phyloP scores from a whole-genome alignment of 192 early-diverging fungal species.

The Podila horticola region DNA sequence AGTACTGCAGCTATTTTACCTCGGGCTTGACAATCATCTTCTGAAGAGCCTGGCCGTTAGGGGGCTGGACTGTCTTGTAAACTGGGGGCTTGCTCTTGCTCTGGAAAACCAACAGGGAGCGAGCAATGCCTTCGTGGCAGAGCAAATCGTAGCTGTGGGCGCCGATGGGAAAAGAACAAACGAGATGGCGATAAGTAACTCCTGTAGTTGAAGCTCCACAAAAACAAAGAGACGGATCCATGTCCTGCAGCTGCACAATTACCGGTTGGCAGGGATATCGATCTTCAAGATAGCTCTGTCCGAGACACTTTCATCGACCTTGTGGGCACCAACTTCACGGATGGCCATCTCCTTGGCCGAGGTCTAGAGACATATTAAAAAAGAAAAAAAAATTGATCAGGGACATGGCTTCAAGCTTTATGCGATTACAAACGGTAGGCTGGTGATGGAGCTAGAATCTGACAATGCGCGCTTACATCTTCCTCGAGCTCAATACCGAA shows the following conservation, averaged over 20 bases:
- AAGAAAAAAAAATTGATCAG: neutral
- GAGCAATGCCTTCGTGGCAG: conserved; percentile 95
- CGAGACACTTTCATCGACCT: conserved; percentile 64
- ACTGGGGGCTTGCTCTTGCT: conserved; percentile 74
- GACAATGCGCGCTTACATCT: conserved; percentile 67
- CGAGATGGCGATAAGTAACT: neutral
- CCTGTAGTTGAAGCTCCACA: neutral
- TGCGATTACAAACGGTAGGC: neutral
- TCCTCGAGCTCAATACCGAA: conserved; percentile 99
- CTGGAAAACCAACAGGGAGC: conserved; percentile 88
- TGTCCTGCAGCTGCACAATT: conserved; percentile 2
- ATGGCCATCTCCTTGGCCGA: conserved; percentile 84
- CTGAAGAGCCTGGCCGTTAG: conserved; percentile 61
- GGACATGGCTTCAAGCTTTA: neutral
- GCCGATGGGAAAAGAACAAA: neutral
- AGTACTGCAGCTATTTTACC: conserved; percentile 50
- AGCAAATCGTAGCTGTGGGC: conserved; percentile 90
- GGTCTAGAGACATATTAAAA: conserved; percentile 58
- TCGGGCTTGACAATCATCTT: conserved; percentile 77
- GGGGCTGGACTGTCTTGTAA: conserved; percentile 71
- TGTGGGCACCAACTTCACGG: conserved; percentile 66
- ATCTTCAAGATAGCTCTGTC: conserved; percentile 92
- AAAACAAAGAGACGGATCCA: conserved; percentile 30
- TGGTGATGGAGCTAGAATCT: too few relatives aligned
- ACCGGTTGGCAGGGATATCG: conserved; percentile 97